phyloP scores from a whole-genome alignment of 2,329 filamentous ascomycete species.

The Ophiostoma montium region DNA sequence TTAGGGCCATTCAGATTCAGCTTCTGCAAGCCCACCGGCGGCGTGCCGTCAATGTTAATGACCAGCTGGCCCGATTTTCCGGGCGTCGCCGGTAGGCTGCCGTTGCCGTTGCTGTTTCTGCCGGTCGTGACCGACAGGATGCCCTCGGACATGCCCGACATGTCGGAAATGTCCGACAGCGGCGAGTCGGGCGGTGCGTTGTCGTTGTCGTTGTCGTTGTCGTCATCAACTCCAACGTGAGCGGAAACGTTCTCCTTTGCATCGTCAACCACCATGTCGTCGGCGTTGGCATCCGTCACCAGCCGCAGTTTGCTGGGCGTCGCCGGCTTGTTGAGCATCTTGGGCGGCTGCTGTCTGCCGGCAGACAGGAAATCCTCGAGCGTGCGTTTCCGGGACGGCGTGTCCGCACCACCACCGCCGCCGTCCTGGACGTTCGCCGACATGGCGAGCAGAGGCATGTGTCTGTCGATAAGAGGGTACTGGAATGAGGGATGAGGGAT shows the following conservation, averaged over 20 bases:
- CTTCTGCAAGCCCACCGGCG: neutral
- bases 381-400: slow-evolving; percentile 29
- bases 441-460: slow-evolving; percentile 34
- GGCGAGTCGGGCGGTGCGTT: slow-evolving; percentile 11
- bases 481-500: no score
- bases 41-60: slow-evolving; percentile 8
- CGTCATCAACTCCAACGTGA: no score
- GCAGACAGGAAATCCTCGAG: slow-evolving; percentile 29
- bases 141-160: slow-evolving; percentile 12
- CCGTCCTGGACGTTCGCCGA: slow-evolving; percentile 33
- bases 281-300: slow-evolving; percentile 5
- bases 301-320: slow-evolving; percentile 12
- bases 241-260: slow-evolving; percentile 2
- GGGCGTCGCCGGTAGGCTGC: slow-evolving; percentile 15
- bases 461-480: no score
- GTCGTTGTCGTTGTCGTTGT: slow-evolving; percentile 7
- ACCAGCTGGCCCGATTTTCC: slow-evolving; percentile 12
- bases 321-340: neutral
- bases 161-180: slow-evolving; percentile 4
- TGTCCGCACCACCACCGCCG: slow-evolving; percentile 22
- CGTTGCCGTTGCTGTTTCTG: slow-evolving; percentile 25
- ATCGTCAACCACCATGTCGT: slow-evolving; percentile 9
- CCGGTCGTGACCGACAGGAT: slow-evolving; percentile 23
- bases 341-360: neutral
- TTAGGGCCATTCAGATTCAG: neutral